These are phyloP conservation scores for Clonostachys rhizophaga DNA, from an alignment of 2,329 filamentous ascomycete genomes.

Conservation along the genomic window DNA sequence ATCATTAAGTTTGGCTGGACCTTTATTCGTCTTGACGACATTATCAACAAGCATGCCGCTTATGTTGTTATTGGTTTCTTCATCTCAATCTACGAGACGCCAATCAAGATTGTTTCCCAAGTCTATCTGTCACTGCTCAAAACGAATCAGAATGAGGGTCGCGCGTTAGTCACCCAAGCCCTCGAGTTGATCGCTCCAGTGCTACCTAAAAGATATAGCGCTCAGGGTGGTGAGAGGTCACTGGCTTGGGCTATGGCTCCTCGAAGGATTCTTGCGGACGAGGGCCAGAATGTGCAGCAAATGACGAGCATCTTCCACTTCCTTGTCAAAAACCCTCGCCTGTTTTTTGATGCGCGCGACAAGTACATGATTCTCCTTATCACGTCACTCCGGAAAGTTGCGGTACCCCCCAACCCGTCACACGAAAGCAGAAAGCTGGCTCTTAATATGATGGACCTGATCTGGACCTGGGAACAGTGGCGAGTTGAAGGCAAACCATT, in stretches of 20 bases:
- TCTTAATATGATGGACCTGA: slow-evolving; percentile 82
- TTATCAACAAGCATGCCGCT: slow-evolving; percentile 97
- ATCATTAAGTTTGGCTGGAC: slow-evolving; percentile 99
- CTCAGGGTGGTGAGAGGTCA: slow-evolving; percentile 63
- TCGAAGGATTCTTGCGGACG: slow-evolving; percentile 85
- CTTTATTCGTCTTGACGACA: slow-evolving; percentile 95
- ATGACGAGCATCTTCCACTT: slow-evolving; percentile 98
- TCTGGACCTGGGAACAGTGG: slow-evolving; percentile 89
- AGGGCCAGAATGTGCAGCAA: slow-evolving; percentile 91
- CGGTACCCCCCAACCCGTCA: slow-evolving; percentile 74
- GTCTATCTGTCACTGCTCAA: slow-evolving; percentile 89
- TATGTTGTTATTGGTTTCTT: slow-evolving; percentile 98
- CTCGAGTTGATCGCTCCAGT: slow-evolving; percentile 94
- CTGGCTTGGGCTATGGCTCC: slow-evolving; percentile 88
- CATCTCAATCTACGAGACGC: slow-evolving; percentile 94
- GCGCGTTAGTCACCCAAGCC: slow-evolving; percentile 87
- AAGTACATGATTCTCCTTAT: slow-evolving; percentile 89
- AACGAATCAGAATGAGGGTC: slow-evolving; percentile 92
- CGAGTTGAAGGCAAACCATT: slow-evolving; percentile 59
- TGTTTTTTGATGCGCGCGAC: slow-evolving; percentile 94
- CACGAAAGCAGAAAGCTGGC: slow-evolving; percentile 90
- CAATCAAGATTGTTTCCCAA: slow-evolving; percentile 90
- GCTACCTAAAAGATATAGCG: slow-evolving; percentile 75
- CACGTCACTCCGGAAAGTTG: slow-evolving; percentile 82
- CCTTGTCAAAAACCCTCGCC: slow-evolving; percentile 81